These are phyloP conservation scores for Penicillium hesseltinei DNA, from an alignment of 2,329 filamentous ascomycete species.

Conservation along the genomic window DNA sequence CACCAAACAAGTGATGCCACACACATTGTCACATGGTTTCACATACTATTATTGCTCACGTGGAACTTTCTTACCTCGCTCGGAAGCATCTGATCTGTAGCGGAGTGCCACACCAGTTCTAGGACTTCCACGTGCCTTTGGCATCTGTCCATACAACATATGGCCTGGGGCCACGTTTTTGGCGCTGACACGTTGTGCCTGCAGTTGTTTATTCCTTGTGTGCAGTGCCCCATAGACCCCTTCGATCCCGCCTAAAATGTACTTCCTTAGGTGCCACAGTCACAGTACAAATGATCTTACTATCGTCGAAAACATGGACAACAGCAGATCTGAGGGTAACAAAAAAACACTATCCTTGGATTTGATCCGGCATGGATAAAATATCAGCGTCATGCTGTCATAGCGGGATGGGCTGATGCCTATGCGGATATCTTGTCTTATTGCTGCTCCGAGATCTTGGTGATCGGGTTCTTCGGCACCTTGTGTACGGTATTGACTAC, in stretches of 20 bases:
- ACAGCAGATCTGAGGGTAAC: slow-evolving; percentile 48
- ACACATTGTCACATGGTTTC: slow-evolving; percentile 13
- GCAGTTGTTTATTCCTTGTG: slow-evolving; percentile 56
- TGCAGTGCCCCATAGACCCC: slow-evolving; percentile 60
- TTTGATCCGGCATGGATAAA: slow-evolving; percentile 38
- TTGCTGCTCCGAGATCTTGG: slow-evolving; percentile 46
- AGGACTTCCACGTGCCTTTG: slow-evolving; percentile 13
- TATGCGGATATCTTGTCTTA: slow-evolving; percentile 48
- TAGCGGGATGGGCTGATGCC: slow-evolving; percentile 13
- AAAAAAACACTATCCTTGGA: slow-evolving; percentile 46
- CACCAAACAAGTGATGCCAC: slow-evolving; percentile 49
- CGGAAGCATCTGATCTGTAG: slow-evolving; percentile 45
- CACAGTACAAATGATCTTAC: slow-evolving; percentile 20
- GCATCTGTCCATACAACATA: slow-evolving; percentile 48
- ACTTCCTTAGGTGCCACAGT: slow-evolving; percentile 47
- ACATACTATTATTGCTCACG: slow-evolving; percentile 38
- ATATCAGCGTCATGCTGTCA: neutral
- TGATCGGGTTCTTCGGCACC: slow-evolving; percentile 45
- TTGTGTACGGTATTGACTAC: slow-evolving; percentile 32
- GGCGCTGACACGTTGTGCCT: slow-evolving; percentile 50
- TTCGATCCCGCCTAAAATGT: slow-evolving; percentile 54
- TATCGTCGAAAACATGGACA: slow-evolving; percentile 32
- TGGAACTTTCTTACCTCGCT: slow-evolving; percentile 44
- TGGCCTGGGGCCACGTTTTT: slow-evolving; percentile 57
- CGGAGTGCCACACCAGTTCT: slow-evolving; percentile 40